A percentile compares a stretch with the other conserved stretches of the same genome.
phyloP scores from a whole-genome alignment of 2,329 filamentous ascomycete species.

The Anthostomella pinea region DNA sequence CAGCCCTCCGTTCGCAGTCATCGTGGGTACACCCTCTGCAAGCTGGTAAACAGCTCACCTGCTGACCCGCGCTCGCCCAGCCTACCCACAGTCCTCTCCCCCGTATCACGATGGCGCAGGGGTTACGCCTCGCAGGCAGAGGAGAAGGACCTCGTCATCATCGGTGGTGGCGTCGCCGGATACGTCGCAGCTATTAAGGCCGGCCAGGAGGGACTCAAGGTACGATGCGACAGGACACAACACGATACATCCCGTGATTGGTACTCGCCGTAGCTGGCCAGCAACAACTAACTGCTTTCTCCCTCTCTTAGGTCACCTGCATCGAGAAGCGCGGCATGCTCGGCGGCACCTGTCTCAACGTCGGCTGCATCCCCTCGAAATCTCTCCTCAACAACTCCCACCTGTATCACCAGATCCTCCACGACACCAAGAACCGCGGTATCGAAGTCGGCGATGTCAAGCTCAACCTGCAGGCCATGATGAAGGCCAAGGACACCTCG shows the following conservation, averaged over 20 bases:
- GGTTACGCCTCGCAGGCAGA: too few relatives aligned
- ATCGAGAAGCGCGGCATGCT: conserved; percentile 97
- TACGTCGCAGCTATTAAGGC: conserved; percentile 99
- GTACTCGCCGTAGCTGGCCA: too few relatives aligned
- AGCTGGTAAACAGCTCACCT: conserved; percentile 22
- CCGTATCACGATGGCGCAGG: too few relatives aligned
- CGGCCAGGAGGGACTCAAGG: conserved; percentile 94
- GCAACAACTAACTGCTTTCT: conserved; percentile 1
- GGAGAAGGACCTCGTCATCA: conserved; percentile 96
- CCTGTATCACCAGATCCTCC: conserved; percentile 93
- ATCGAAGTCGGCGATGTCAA: conserved; percentile 98
- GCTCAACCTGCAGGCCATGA: conserved; percentile 90
- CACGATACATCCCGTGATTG: too few relatives aligned
- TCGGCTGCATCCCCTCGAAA: conserved; percentile 99
- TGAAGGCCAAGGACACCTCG: conserved; percentile 97
- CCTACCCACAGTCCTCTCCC: conserved; percentile 39
- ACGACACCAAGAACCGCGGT: conserved; percentile 95
- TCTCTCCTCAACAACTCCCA: conserved; percentile 99
- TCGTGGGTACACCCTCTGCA: conserved; percentile 42
- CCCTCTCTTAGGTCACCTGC: conserved; percentile 70
- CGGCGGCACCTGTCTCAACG: conserved; percentile 96
- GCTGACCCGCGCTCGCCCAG: conserved; percentile 8
- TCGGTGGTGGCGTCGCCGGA: conserved; percentile 95
- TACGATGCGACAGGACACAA: too few relatives aligned
- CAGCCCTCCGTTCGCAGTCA: conserved; percentile 51